Conservation (phyloP, 148 eudicot species). For the Talinum fruticosum region DNA sequence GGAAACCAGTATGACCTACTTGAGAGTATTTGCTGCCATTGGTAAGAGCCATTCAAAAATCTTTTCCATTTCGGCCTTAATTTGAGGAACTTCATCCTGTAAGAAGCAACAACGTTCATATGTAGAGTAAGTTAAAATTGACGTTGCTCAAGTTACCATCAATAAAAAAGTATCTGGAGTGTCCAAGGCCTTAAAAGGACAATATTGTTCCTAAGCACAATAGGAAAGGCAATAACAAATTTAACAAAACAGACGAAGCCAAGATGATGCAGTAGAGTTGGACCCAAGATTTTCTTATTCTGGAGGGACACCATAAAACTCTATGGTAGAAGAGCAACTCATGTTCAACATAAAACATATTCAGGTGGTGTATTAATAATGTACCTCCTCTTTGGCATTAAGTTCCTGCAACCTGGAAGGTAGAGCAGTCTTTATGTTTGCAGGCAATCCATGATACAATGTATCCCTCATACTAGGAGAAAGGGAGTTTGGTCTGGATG, state of each 20-base stretch:
- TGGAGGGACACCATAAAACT: background rate
- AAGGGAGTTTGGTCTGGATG: conserved; percentile 73
- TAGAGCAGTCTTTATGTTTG: conserved; percentile 56
- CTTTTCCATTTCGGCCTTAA: conserved; percentile 90
- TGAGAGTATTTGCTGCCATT: conserved; percentile 73
- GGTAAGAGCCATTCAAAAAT: conserved; percentile 92
- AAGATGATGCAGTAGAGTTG: too few relatives aligned
- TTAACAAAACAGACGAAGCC: too few relatives aligned
- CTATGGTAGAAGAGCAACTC: background rate
- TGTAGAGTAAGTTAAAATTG: background rate
- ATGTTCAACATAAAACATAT: background rate
- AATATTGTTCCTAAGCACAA: too few relatives aligned
- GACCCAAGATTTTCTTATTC: too few relatives aligned
- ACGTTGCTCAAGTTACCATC: too few relatives aligned
- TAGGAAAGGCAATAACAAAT: too few relatives aligned
- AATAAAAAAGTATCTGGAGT: background rate
- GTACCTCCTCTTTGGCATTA: conserved; percentile 57
- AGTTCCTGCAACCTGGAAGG: conserved; percentile 51
- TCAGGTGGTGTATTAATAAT: conserved; percentile 1
- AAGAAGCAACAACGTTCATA: background rate
- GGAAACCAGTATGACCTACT: conserved; percentile 38
- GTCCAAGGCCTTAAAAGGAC: too few relatives aligned
- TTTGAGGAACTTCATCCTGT: conserved; percentile 72
- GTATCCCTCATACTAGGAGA: conserved; percentile 79
- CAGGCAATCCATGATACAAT: conserved; percentile 72